These are phyloP conservation scores for Sugiyamaella boreocaroliniensis DNA, from an alignment of 805 yeast species.

Conservation along the genomic window DNA sequence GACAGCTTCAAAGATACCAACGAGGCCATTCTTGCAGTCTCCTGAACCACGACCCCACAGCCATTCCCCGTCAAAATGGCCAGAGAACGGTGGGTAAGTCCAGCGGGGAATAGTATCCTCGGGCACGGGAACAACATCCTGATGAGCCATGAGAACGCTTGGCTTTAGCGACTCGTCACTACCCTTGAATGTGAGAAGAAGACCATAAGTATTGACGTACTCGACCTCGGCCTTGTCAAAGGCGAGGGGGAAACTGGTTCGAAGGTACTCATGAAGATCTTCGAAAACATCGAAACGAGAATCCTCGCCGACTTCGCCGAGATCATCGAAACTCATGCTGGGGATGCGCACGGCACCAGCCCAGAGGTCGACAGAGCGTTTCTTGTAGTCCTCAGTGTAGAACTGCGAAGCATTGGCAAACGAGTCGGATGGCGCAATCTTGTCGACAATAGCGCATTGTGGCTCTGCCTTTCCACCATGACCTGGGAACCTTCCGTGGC, in stretches of 20 bases:
- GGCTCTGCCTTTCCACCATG: neutral
- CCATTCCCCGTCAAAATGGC: conserved; percentile 56
- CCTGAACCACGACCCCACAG: conserved; percentile 74
- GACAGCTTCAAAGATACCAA: conserved; percentile 61
- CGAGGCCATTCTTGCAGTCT: conserved; percentile 67
- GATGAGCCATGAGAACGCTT: conserved; percentile 64
- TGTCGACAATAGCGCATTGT: conserved; percentile 3
- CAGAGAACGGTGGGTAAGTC: conserved; percentile 62
- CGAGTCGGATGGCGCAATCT: conserved; percentile 2
- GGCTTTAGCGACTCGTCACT: conserved; percentile 49
- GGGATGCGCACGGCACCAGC: conserved; percentile 55
- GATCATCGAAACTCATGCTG: conserved; percentile 56
- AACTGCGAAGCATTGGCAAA: conserved; percentile 5
- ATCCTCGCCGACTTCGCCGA: conserved; percentile 43
- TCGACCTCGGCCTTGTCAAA: conserved; percentile 44
- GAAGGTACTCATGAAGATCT: conserved; percentile 48
- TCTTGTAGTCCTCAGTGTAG: conserved; percentile 15
- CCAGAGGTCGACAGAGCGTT: conserved; percentile 24
- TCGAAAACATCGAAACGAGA: conserved; percentile 43
- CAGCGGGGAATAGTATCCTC: conserved; percentile 48
- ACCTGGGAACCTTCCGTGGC: neutral
- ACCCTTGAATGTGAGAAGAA: conserved; percentile 61
- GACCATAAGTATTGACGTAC: conserved; percentile 54
- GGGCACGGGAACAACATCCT: conserved; percentile 76
- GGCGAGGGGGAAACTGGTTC: conserved; percentile 48